Percentiles rank a stretch among this genome's conserved stretches.
Conservation (phyloP, 2,329 filamentous ascomycete genomes). For the Aspergillus tanneri region DNA sequence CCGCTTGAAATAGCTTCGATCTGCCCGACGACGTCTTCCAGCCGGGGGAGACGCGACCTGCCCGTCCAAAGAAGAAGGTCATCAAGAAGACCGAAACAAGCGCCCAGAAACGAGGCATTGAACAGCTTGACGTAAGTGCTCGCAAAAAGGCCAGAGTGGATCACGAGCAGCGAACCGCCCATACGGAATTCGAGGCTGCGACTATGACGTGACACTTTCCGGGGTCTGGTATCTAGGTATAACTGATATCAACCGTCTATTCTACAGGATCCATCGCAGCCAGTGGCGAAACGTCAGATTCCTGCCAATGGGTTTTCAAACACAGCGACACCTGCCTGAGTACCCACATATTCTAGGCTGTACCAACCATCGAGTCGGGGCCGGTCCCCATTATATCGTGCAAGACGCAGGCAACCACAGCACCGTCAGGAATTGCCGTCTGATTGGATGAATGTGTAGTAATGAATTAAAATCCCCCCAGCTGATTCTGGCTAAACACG, state of each 20-base stretch:
- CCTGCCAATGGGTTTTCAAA: conserved; percentile 30
- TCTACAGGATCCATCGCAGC: conserved; percentile 29
- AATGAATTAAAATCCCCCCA: conserved; percentile 16
- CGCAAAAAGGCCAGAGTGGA: conserved; percentile 25
- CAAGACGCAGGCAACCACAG: conserved; percentile 8
- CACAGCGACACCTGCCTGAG: conserved; percentile 36
- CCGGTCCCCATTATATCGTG: conserved; percentile 28
- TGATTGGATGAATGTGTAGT: conserved; percentile 16
- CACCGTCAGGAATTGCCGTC: background rate
- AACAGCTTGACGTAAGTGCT: conserved; percentile 46
- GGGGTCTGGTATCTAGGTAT: conserved; percentile 24
- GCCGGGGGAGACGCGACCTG: conserved; percentile 70
- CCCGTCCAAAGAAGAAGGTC: conserved; percentile 56
- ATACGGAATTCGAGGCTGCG: conserved; percentile 23
- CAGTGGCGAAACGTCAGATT: conserved; percentile 36
- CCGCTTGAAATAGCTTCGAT: conserved; percentile 69
- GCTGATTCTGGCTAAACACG: conserved; percentile 26
- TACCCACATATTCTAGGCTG: background rate
- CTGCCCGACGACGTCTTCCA: conserved; percentile 87
- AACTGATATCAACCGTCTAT: conserved; percentile 33
- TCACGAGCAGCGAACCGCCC: conserved; percentile 24
- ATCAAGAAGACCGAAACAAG: conserved; percentile 36
- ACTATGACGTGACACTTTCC: conserved; percentile 16
- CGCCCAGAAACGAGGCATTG: conserved; percentile 41
- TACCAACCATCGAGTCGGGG: conserved; percentile 26